Evolutionary conservation across 495 filamentous ascomycete species (phyloP), one percentile per base, ranked within the genome.

Genomic region (Penicillium riverlandense): DNA sequence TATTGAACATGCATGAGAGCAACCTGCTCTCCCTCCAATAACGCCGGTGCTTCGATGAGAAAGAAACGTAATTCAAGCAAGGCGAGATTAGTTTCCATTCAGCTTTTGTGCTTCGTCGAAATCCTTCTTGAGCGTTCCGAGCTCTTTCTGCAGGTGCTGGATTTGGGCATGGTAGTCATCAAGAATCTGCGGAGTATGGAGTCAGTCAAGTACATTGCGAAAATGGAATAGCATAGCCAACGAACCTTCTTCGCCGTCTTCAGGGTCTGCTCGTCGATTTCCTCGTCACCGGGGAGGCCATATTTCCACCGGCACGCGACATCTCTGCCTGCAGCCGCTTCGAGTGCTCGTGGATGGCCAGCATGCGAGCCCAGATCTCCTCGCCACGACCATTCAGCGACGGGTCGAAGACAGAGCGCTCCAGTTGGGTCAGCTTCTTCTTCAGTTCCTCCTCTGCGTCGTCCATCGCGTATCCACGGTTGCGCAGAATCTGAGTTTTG

Each of bases 301-400:
- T 79, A 62, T 53, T 77, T 13, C 61, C 48, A 47, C 76, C 80
- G 42, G 75, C 60, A 57, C 79, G 84, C 53, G 85, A 82, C 50
- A 92, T 75, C 68, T 96, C 90, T 40, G 75, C 74, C 63, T 88
- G 84, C 49, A 99, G 67, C 37, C 79, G 77, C 56, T 83, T 80
- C 30, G 86, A 85, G 50, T 88, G 78, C 48, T 91, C 88, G 51
- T 87, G 72, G 31, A 96, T 79, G 22, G 83, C 83, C 43, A 95
- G 78, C 77, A 99, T 84, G 29, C 94, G 74, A 31, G 92, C 94
- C 92, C 92, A 99, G 39, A 99, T 85, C 70, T 99, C 92, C 64
- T 99, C 92, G 41, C 81, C 81, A 43, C 90, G 71, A 5, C 89
- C 90, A 40, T 75, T 83, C 37, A 96, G 71, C 12, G 82, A 83